Conservation (phyloP, 1,284 basidiomycete species). For the Ustilago esculenta region DNA sequence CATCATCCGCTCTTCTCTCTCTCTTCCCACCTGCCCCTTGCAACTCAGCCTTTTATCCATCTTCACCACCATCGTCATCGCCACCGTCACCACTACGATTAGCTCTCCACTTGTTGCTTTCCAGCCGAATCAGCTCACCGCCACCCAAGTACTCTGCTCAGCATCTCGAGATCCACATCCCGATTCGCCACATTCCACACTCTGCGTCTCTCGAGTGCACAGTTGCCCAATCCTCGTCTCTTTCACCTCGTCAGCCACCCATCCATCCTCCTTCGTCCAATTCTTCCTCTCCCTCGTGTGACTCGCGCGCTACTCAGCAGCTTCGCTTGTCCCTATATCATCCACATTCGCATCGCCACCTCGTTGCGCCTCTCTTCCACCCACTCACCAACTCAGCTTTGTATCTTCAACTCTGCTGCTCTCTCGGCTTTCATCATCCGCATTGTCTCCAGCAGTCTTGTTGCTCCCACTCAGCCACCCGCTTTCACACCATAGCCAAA, state of each 20-base stretch:
- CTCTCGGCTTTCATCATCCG: no score
- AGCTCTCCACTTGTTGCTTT: neutral
- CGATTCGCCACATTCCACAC: conserved; percentile 4
- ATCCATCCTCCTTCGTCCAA: neutral
- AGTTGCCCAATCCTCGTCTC: neutral
- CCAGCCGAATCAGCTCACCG: conserved; percentile 12
- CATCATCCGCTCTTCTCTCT: neutral
- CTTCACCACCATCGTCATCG: conserved; percentile 5
- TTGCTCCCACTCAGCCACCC: conserved; percentile 17
- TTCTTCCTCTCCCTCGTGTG: conserved; percentile 5
- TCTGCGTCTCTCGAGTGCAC: no score
- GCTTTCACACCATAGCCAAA: conserved; percentile 1
- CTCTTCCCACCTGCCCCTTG: neutral
- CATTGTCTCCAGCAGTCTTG: no score
- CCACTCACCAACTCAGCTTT: conserved; percentile 2
- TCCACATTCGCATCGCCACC: conserved; percentile 7
- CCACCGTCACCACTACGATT: conserved; percentile 9
- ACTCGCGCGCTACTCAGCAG: conserved; percentile 29
- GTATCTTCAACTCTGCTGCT: no score
- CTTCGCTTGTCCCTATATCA: conserved; percentile 1
- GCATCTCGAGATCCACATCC: conserved; percentile 1
- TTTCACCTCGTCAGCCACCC: conserved; percentile 4
- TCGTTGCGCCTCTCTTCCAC: conserved; percentile 2
- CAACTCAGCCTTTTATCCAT: neutral
- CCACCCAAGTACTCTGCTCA: conserved; percentile 3